Conservation (phyloP, 352 stramenopile genomes). For the Globisporangium cystogenes region DNA sequence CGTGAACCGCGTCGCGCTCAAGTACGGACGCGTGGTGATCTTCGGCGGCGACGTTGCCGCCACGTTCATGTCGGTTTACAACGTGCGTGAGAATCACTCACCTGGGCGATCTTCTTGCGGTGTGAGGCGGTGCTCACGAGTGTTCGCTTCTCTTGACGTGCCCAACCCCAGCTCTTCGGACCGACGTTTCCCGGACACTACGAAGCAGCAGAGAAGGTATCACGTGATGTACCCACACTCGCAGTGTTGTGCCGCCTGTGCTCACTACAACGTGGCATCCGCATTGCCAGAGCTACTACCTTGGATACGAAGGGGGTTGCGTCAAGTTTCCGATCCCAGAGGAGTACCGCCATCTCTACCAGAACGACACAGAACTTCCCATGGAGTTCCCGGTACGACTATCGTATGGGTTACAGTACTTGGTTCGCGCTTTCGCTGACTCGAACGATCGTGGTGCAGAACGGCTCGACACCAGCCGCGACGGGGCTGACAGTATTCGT, state of each 20-base stretch:
- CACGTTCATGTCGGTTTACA: conserved; percentile 88
- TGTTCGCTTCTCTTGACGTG: neutral
- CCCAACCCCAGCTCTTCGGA: conserved; percentile 53
- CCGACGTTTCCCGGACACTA: conserved; percentile 81
- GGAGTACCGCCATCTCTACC: conserved; percentile 67
- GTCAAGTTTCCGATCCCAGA: conserved; percentile 76
- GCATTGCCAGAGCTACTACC: conserved; percentile 46
- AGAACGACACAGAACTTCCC: conserved; percentile 69
- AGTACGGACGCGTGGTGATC: conserved; percentile 79
- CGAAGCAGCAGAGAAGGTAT: conserved; percentile 53
- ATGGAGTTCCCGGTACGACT: conserved; percentile 70
- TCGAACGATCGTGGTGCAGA: conserved; percentile 21
- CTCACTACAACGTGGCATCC: neutral
- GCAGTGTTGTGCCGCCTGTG: neutral
- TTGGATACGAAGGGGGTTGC: conserved; percentile 66
- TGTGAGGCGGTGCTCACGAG: neutral
- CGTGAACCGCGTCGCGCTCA: conserved; percentile 69
- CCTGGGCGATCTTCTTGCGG: neutral
- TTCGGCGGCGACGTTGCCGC: conserved; percentile 72
- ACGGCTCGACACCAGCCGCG: conserved; percentile 65
- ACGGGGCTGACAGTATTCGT: conserved; percentile 67
- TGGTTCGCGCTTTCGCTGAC: neutral
- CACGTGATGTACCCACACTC: neutral
- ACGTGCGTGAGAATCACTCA: conserved; percentile 36
- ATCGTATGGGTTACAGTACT: neutral